phyloP scores from a whole-genome alignment of 768 basidiomycete species.

The Crepidotus variabilis region DNA sequence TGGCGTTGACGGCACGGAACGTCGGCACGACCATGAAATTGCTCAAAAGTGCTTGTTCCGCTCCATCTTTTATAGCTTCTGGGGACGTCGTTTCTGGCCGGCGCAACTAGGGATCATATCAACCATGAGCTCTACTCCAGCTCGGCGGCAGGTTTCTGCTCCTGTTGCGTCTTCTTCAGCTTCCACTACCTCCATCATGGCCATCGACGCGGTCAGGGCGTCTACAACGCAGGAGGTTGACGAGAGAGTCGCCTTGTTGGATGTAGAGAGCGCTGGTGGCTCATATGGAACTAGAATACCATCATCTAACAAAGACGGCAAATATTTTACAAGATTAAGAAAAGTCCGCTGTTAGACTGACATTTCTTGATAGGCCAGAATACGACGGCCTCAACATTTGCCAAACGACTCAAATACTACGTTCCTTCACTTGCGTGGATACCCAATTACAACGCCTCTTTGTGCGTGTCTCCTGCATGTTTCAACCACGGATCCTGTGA shows the following conservation, averaged over 20 bases:
- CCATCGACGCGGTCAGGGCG: slow-evolving; percentile 25
- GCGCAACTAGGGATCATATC: not conserved
- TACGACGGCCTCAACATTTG: slow-evolving; percentile 25
- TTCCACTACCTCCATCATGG: slow-evolving; percentile 31
- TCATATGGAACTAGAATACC: slow-evolving; percentile 24
- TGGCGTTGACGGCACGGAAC: not conserved
- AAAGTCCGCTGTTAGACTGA: not conserved
- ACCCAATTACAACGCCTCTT: slow-evolving; percentile 64
- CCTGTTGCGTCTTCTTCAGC: slow-evolving; percentile 16
- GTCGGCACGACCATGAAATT: not conserved
- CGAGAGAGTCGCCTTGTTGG: slow-evolving; percentile 32
- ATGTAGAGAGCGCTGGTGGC: slow-evolving; percentile 20
- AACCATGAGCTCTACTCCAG: slow-evolving; percentile 1
- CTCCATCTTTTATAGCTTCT: not conserved
- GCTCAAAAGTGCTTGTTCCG: not conserved
- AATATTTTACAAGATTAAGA: slow-evolving; percentile 14
- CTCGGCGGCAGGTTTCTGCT: slow-evolving; percentile 1
- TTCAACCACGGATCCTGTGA: not conserved
- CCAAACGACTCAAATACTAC: slow-evolving; percentile 64
- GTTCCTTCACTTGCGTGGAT: slow-evolving; percentile 79
- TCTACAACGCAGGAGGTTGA: slow-evolving; percentile 15
- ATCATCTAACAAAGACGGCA: slow-evolving; percentile 5
- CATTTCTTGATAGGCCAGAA: not conserved
- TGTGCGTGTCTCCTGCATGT: slow-evolving; percentile 40
- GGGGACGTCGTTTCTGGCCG: not conserved